Evolutionary conservation across 179 eudicot species (phyloP).

Genomic region (Nepenthes alata): DNA sequence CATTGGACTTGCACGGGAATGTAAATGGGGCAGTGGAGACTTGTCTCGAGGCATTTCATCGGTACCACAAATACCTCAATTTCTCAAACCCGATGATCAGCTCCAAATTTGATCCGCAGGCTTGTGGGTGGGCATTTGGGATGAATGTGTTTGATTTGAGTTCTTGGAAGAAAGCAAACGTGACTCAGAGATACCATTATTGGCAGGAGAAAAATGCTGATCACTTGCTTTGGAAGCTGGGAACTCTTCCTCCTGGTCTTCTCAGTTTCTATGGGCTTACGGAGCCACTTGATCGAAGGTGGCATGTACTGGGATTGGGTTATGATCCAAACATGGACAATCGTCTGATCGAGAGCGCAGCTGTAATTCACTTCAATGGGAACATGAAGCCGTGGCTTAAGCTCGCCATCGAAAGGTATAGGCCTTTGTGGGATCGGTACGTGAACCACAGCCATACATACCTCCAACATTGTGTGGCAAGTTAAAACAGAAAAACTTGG

Average conservation of each 20-base stretch:
- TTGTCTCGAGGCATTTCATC: constrained; percentile 67
- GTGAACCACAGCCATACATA: constrained; percentile 43
- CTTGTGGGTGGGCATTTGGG: constrained; percentile 89
- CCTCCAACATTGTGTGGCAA: constrained; percentile 45
- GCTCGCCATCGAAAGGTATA: constrained; percentile 38
- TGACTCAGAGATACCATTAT: constrained; percentile 47
- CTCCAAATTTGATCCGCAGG: constrained; percentile 74
- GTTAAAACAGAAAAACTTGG: constrained; percentile 8
- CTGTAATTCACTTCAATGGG: constrained; percentile 66
- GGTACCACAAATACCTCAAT: constrained; percentile 62
- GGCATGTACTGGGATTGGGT: constrained; percentile 80
- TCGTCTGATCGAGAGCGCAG: constrained; percentile 66
- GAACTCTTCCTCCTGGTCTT: constrained; percentile 75
- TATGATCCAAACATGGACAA: constrained; percentile 59
- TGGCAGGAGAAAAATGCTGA: constrained; percentile 61
- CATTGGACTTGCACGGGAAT: constrained; percentile 66
- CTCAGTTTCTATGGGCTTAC: constrained; percentile 66
- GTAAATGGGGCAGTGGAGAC: constrained; percentile 88
- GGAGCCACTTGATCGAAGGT: constrained; percentile 77
- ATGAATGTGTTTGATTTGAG: constrained; percentile 66
- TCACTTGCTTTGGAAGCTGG: constrained; percentile 56
- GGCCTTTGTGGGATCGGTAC: constrained; percentile 56
- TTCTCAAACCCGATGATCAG: constrained; percentile 58
- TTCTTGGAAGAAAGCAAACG: constrained; percentile 61
- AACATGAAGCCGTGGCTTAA: constrained; percentile 68